These are phyloP conservation scores for Fusarium sp. DNA, from an alignment of 2,329 filamentous ascomycete genomes.

Conservation along the genomic window DNA sequence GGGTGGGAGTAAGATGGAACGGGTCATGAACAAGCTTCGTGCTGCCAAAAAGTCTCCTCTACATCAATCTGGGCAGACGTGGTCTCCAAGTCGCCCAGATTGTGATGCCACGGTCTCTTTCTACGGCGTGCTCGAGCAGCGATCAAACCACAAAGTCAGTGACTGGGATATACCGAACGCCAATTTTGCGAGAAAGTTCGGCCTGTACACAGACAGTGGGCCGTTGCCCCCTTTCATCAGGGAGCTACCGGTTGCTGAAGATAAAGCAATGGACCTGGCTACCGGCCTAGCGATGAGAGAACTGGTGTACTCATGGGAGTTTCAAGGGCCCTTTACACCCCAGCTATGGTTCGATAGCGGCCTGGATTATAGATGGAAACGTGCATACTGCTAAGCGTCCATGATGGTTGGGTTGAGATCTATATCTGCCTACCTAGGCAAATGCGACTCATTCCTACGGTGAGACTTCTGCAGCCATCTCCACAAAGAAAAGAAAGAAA, in stretches of 20 bases:
- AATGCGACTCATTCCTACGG: neutral
- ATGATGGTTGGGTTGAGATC: neutral
- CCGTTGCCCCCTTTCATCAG: conserved; percentile 51
- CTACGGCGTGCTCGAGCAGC: conserved; percentile 21
- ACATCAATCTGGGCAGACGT: neutral
- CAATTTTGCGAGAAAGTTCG: conserved; percentile 59
- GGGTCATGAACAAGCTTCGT: conserved; percentile 23
- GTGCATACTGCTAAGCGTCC: conserved; percentile 14
- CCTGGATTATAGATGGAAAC: conserved; percentile 56
- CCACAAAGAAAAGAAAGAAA: neutral
- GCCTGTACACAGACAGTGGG: conserved; percentile 49
- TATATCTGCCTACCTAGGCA: neutral
- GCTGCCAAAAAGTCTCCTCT: conserved; percentile 5
- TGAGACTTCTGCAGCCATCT: neutral
- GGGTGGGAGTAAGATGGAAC: conserved; percentile 7
- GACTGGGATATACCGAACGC: conserved; percentile 57
- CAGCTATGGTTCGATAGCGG: conserved; percentile 60
- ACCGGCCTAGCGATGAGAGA: conserved; percentile 45
- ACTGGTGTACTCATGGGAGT: conserved; percentile 48
- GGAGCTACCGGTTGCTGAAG: conserved; percentile 57
- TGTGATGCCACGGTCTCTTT: conserved; percentile 5
- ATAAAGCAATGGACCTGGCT: conserved; percentile 54
- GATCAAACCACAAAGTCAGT: conserved; percentile 38
- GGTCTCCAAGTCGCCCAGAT: neutral
- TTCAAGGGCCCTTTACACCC: conserved; percentile 59